A percentile compares a stretch with the other conserved stretches of the same genome.
Conservation (phyloP, 163 green algal genomes). For the Prototheca wickerhamii region DNA sequence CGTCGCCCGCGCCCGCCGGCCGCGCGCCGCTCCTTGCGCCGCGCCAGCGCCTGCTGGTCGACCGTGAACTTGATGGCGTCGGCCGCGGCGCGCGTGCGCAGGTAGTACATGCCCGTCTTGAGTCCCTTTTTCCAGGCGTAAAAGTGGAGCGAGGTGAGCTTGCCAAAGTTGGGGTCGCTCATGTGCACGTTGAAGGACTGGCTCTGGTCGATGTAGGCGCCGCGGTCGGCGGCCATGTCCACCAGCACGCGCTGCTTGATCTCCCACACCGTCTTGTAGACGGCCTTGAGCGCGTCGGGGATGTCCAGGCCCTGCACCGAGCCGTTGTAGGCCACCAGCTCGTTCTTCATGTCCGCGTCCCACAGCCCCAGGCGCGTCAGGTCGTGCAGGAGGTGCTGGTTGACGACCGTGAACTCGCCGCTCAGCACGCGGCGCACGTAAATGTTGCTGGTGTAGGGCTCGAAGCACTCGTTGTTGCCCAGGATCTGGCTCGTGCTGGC, state of each 20-base stretch:
- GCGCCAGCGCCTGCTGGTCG: conserved; percentile 59
- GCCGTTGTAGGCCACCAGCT: conserved; percentile 91
- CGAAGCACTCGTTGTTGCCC: conserved; percentile 99
- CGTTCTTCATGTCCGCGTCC: conserved; percentile 90
- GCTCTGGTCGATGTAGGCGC: conserved; percentile 97
- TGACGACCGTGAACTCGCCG: conserved; percentile 98
- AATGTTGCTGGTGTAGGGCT: conserved; percentile 99
- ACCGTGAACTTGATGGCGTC: conserved; percentile 99
- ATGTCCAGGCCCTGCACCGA: conserved; percentile 81
- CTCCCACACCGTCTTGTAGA: conserved; percentile 99
- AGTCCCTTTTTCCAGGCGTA: conserved; percentile 90
- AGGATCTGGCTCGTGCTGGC: conserved; percentile 95
- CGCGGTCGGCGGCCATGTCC: conserved; percentile 97
- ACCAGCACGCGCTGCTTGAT: conserved; percentile 95
- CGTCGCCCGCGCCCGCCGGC: neutral
- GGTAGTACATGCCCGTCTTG: conserved; percentile 97
- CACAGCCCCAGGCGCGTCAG: conserved; percentile 87
- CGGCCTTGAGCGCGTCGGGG: conserved; percentile 76
- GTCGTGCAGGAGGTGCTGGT: conserved; percentile 97
- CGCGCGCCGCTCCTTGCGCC: conserved; percentile 22
- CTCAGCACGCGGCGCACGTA: conserved; percentile 94
- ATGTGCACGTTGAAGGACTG: conserved; percentile 99
- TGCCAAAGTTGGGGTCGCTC: conserved; percentile 97
- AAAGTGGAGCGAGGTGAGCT: conserved; percentile 98
- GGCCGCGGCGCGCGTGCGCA: conserved; percentile 85